phyloP scores from a whole-genome alignment of 176 grass and related monocot species.

The bread wheat (Triticum aestivum) region IWGSC_CS_RefSeq_v2.1 NC_057811.1:405628459-405628958 shows the following conservation, averaged over 20 bases:
- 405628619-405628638: slow-evolving; percentile 68
- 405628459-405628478: slow-evolving; percentile 3
- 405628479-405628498: slow-evolving; percentile 9
- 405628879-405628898: slow-evolving; percentile 68
- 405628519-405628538: neutral
- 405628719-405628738: neutral
- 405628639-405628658: slow-evolving; percentile 74
- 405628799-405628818: slow-evolving; percentile 67
- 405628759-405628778: neutral
- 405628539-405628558: slow-evolving; percentile 50
- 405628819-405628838: slow-evolving; percentile 78
- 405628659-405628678: slow-evolving; percentile 67
- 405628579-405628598: slow-evolving; percentile 94
- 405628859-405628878: slow-evolving; percentile 63
- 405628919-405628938: slow-evolving; percentile 70
- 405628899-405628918: slow-evolving; percentile 55
- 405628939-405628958: slow-evolving; percentile 58
- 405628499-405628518: neutral
- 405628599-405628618: slow-evolving; percentile 97
- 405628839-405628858: slow-evolving; percentile 72
- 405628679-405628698: slow-evolving; percentile 94
- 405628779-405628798: neutral
- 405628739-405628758: neutral
- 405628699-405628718: slow-evolving; percentile 74
- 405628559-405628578: slow-evolving; percentile 64